These are phyloP conservation scores for Dothidotthia symphoricarpi DNA, from an alignment of 2,329 filamentous ascomycete genomes.

Conservation along the genomic window DNA sequence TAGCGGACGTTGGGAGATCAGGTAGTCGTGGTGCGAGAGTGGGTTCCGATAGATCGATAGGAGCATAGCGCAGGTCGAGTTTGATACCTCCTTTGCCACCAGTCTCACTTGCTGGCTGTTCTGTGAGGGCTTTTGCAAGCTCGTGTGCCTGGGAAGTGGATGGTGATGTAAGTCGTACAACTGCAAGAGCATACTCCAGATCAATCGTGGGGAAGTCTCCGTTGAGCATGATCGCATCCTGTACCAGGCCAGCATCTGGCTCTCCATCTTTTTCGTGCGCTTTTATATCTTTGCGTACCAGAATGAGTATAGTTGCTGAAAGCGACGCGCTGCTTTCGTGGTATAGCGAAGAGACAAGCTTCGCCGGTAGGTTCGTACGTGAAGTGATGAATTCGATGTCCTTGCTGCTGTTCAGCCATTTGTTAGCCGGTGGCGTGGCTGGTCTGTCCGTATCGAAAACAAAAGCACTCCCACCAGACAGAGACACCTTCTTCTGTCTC, in stretches of 20 bases:
- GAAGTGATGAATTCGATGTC: conserved; percentile 62
- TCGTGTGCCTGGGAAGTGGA: conserved; percentile 60
- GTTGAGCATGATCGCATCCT: conserved; percentile 55
- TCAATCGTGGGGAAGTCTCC: conserved; percentile 56
- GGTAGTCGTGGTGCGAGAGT: conserved; percentile 28
- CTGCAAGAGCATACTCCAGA: conserved; percentile 49
- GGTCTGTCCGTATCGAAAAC: conserved; percentile 24
- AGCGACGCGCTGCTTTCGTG: conserved; percentile 58
- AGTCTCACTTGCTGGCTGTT: conserved; percentile 32
- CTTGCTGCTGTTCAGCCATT: conserved; percentile 57
- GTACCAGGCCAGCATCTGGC: conserved; percentile 46
- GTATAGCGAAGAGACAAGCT: conserved; percentile 57
- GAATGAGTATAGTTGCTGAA: conserved; percentile 53
- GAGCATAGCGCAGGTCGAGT: conserved; percentile 50
- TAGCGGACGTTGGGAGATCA: conserved; percentile 27
- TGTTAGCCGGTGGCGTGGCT: conserved; percentile 44
- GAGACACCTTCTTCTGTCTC: conserved; percentile 30
- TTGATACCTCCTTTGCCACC: conserved; percentile 44
- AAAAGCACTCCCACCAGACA: conserved; percentile 23
- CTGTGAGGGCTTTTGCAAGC: conserved; percentile 55
- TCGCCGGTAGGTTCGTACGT: conserved; percentile 49
- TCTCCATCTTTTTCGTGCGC: conserved; percentile 34
- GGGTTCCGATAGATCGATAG: conserved; percentile 37
- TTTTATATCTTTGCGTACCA: conserved; percentile 52
- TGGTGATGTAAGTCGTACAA: conserved; percentile 58